Evolutionary conservation across 306 rosid genomes (phyloP).

Genomic region (Spatholobus suberectus): DNA sequence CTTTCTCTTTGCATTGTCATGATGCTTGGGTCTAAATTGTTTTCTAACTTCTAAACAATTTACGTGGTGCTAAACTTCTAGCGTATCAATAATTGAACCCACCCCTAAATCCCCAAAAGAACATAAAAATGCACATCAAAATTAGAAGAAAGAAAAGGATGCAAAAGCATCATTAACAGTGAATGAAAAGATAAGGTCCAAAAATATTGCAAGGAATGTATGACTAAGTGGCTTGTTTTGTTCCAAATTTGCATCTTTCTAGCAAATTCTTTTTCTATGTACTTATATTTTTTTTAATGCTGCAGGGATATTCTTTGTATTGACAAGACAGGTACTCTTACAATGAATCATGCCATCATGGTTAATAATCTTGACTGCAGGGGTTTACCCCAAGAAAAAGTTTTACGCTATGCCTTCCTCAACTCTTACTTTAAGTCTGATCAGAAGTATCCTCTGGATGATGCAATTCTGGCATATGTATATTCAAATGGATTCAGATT

Average conservation of each 20-base stretch:
- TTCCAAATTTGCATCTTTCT: neutral
- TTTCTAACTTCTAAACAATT: neutral
- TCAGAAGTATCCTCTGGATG: conserved; percentile 86
- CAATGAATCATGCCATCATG: conserved; percentile 82
- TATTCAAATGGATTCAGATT: conserved; percentile 78
- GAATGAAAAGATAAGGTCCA: neutral
- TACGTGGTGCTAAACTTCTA: neutral
- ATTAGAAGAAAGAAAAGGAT: neutral
- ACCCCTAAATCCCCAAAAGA: neutral
- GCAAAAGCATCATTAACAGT: neutral
- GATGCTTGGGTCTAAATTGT: neutral
- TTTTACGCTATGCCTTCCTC: conserved; percentile 75
- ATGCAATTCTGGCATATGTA: conserved; percentile 77
- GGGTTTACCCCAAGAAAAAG: conserved; percentile 63
- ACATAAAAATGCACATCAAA: neutral
- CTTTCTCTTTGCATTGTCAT: no score
- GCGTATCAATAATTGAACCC: neutral
- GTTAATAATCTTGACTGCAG: conserved; percentile 59
- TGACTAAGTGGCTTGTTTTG: neutral
- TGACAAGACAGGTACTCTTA: conserved; percentile 89
- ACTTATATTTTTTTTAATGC: neutral
- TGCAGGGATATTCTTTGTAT: conserved; percentile 87
- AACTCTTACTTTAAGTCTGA: conserved; percentile 81
- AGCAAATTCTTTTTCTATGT: neutral
- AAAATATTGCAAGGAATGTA: neutral